phyloP scores from a whole-genome alignment of 2,329 filamentous ascomycete genomes.

The Neonectria punicea region DNA sequence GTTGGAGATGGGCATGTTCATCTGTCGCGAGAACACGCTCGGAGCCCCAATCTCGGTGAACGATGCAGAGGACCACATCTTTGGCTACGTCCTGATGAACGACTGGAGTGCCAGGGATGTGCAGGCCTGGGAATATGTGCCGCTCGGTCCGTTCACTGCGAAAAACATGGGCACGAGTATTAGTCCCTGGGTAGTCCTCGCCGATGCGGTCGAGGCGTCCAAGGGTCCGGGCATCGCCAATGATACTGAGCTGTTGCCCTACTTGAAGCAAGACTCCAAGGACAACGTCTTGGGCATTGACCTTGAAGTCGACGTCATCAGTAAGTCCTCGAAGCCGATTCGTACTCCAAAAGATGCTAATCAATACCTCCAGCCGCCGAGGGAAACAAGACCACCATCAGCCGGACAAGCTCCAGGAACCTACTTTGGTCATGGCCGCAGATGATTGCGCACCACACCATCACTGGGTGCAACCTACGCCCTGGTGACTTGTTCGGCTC shows the following conservation, averaged over 20 bases:
- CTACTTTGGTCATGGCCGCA: constrained; percentile 85
- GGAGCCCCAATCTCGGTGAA: constrained; percentile 73
- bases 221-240: constrained; percentile 45
- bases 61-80: constrained; percentile 76
- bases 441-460: constrained; percentile 84
- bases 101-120: constrained; percentile 74
- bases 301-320: constrained; percentile 52
- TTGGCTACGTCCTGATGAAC: constrained; percentile 74
- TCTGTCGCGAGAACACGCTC: constrained; percentile 72
- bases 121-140: constrained; percentile 70
- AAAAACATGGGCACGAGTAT: constrained; percentile 71
- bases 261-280: constrained; percentile 65
- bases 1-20: constrained; percentile 80
- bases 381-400: constrained; percentile 48
- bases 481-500: constrained; percentile 81
- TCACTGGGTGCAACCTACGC: constrained; percentile 79
- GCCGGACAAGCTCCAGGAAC: constrained; percentile 50
- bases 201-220: constrained; percentile 62
- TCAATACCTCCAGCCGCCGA: constrained; percentile 42
- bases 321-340: constrained; percentile 38
- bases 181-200: constrained; percentile 70
- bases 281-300: constrained; percentile 51
- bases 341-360: rapidly evolving
- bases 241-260: constrained; percentile 48
- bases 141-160: constrained; percentile 70